Evolutionary conservation across 108 stramenopile genomes (phyloP).

Genomic region (Skeletonema potamos): DNA sequence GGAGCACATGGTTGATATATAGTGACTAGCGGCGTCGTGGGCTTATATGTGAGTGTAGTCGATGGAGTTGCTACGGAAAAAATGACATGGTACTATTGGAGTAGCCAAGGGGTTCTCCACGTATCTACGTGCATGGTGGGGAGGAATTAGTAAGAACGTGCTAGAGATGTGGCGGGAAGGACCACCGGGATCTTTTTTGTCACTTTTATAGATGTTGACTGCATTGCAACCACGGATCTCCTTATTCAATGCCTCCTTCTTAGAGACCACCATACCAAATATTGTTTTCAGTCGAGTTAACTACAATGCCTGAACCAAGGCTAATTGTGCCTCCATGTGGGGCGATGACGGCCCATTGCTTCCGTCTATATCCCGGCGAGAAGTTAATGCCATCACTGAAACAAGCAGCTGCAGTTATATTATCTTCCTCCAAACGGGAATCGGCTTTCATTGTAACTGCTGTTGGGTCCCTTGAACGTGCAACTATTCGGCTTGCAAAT

Average conservation of each 20-base stretch:
- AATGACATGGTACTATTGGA: conserved; percentile 1
- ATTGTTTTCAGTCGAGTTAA: not conserved
- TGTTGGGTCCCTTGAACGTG: conserved; percentile 63
- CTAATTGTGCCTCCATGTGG: conserved; percentile 40
- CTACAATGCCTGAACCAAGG: not conserved
- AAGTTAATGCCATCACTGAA: conserved; percentile 53
- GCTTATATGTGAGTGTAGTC: not conserved
- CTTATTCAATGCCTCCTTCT: too few relatives aligned
- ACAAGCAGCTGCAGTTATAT: conserved; percentile 36
- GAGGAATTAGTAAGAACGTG: too few relatives aligned
- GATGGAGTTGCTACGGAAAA: not conserved
- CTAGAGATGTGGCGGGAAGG: too few relatives aligned
- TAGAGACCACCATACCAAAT: too few relatives aligned
- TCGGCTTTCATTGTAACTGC: conserved; percentile 69
- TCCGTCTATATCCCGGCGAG: conserved; percentile 60
- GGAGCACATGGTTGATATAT: not conserved
- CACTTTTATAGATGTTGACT: too few relatives aligned
- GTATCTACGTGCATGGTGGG: too few relatives aligned
- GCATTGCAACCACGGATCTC: too few relatives aligned
- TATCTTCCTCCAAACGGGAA: conserved; percentile 25
- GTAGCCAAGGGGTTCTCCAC: too few relatives aligned
- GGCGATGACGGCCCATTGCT: conserved; percentile 46
- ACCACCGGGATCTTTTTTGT: too few relatives aligned
- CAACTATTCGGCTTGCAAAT: conserved; percentile 76
- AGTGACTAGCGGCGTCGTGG: not conserved